These are phyloP conservation scores for Colletotrichum spaethianum DNA, from an alignment of 2,329 filamentous ascomycete genomes.

Conservation along the genomic window DNA sequence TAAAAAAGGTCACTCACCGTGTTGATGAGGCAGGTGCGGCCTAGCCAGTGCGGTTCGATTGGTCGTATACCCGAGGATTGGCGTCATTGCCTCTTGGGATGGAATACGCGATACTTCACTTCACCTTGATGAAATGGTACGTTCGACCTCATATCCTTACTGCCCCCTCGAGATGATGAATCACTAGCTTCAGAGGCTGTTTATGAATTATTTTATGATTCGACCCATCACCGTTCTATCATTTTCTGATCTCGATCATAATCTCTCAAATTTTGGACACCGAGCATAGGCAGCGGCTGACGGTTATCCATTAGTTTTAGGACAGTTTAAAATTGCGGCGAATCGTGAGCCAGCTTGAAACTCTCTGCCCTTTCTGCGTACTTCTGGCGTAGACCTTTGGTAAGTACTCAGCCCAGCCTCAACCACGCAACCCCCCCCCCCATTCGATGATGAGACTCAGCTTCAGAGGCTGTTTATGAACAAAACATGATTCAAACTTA, in stretches of 20 bases:
- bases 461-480: constrained; percentile 66
- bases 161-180: constrained; percentile 54
- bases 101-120: not conserved
- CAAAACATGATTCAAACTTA: constrained; percentile 54
- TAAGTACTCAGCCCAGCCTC: not conserved
- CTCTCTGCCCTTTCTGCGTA: not conserved
- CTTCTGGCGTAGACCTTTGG: not conserved
- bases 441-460: constrained; percentile 54
- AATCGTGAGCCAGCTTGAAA: too few relatives aligned
- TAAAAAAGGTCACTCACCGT: not conserved
- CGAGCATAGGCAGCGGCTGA: not conserved
- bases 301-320: not conserved
- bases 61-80: not conserved
- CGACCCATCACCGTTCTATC: constrained; percentile 53
- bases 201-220: constrained; percentile 60
- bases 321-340: not conserved
- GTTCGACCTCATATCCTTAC: not conserved
- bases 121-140: not conserved
- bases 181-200: constrained; percentile 60
- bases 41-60: not conserved
- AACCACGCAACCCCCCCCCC: not conserved
- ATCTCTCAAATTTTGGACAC: not conserved
- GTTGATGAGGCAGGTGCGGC: not conserved
- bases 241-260: constrained; percentile 30
- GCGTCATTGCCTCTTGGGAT: not conserved